Base-by-base conservation (phyloP, 768 basidiomycete species). In the Pulveroboletus sp. region DNA sequence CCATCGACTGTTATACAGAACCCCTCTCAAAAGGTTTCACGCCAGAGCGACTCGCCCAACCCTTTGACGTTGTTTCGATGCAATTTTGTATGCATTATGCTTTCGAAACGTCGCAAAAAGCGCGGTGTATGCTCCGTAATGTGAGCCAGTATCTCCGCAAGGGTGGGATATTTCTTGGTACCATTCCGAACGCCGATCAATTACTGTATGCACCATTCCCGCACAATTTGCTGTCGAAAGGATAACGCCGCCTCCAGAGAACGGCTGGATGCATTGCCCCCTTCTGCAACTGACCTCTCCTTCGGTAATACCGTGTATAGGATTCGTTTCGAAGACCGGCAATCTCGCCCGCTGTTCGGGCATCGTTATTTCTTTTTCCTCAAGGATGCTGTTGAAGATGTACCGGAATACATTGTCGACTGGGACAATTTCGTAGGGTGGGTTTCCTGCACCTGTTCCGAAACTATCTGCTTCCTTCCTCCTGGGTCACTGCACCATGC, bases 31-130 rank as follows among this genome's bases (percentile, higher is more conserved):
- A 79, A 42, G 83, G 75, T n/a, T 79, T 97, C 42, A 69, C 84
- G 4, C 79, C 79, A 1, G 74, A 76, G 16, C 71, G 76, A 53
- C 76, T 90, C 22, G 72, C 71, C 0, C 75, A 77, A 26, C 85
- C 85, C 6, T 96, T 96, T 63, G 96, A 98, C 62, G 90, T 93
- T 49, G 93, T 98, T 6, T 90, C 92, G 3, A 91, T 97, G 92
- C 96, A 99, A 65, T 99, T 99, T 67, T 98, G 96, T 69, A 97
- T 99, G 90, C 96, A 99, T 67, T 98, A 99, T 63, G 96, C 96
- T 8, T 98, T 99, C 65, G 93, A 98, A 68, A 86, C 79, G n/a
- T 79, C 82, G 26, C 73, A 79, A 50, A 96, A 96, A 64, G 89
- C 84, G 22, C 79, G 90, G 27, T 86, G 82, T 65, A 96, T 99